Base-by-base conservation (phyloP, 2,329 filamentous ascomycete species). In the Colletotrichum lini region DNA sequence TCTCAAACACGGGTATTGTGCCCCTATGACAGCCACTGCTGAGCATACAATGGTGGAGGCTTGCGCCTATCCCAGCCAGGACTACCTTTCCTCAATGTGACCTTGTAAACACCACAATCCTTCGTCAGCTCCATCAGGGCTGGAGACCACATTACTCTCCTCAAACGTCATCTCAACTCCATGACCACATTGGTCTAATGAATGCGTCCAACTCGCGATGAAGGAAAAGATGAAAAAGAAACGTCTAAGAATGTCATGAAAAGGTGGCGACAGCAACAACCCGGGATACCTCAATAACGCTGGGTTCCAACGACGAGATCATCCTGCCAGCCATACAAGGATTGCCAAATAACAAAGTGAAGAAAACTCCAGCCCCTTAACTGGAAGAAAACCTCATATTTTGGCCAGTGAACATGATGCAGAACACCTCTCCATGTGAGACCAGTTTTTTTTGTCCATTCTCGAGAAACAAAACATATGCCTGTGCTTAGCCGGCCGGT, bases 321-420 rank as follows among this genome's bases (percentile, higher is more conserved):
- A 30, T 61, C 53, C 44, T 50, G 47, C 54, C 59, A 62, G 40
- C 47, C 61, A 47, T 64, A 64, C 61, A 56, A 58, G 62, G 38
- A 53, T 61, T 56, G 47, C 65, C 26, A 21, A n/a, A 42, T 30
- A 70, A 60, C 40, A 67, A 57, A 65, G 44, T 44, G 54, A 65
- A 74, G 70, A 65, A 67, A 70, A 71, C 65, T 53, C 70, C 61
- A 49, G 67, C 57, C 73, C 67, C 69, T 59, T 65, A 58, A 65
- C 53, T 56, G 64, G 59, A 53, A 40, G 15, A 21, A 53, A n/a
- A 63, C 42, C 74, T 70, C 75, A 73, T 73, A 49, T 78, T 80
- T 79, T 80, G 76, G 77, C 79, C 80, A 79, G 80, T 81, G 74
- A 79, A 76, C 74, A 75, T 75, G 79, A 83, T 83, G 81, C 81